Base-by-base conservation (phyloP, 2,329 filamentous ascomycete genomes). In the Botrytis paeoniae region DNA sequence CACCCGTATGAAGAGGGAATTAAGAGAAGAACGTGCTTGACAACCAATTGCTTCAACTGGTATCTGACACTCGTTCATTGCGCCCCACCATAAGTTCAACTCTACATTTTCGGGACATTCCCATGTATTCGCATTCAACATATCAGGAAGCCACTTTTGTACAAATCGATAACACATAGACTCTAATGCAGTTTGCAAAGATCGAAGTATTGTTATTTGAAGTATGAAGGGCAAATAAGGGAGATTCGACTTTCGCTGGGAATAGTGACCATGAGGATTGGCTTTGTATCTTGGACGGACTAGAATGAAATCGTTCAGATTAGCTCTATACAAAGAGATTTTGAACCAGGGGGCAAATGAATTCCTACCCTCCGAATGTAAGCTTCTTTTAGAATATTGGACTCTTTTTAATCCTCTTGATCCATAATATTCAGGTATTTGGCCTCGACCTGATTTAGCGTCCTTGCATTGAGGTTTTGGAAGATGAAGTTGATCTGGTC, bases 91-190 rank as follows among this genome's bases (percentile, higher is more conserved):
- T n/a, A 51, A 35, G n/a, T 39, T 75, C 5, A 76, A 57, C 66
- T 76, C 75, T 18, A 73, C 68, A 35, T 73, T 73, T 57, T 76
- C 75, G 22, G 73, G 74, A 29, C 71, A 70, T n/a, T 73, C 72
- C 73, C 73, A 76, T 25, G 66, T 63, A 18, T 73, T 74, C 8
- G 16, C 61, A 20, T 64, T n/a, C 59, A 76, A 48, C 20, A 75
- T 51, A 3, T 41, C 39, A 22, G 75, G 75, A 51, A 76, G 66
- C 75, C 75, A 76, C 45, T 70, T 74, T 70, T 74, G 25, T 20
- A 72, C 75, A 18, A 75, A 76, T 9, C 72, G 48, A 61, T 70
- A 76, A 12, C 73, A 74, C 37, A 70, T 69, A n/a, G 73, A 72
- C 69, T 76, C 75, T 9, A 76, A 45, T 22, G 73, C 70, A 10